These are phyloP conservation scores for Ophiocordyceps robertsii DNA, from an alignment of 2,329 filamentous ascomycete species.

Conservation along the genomic window DNA sequence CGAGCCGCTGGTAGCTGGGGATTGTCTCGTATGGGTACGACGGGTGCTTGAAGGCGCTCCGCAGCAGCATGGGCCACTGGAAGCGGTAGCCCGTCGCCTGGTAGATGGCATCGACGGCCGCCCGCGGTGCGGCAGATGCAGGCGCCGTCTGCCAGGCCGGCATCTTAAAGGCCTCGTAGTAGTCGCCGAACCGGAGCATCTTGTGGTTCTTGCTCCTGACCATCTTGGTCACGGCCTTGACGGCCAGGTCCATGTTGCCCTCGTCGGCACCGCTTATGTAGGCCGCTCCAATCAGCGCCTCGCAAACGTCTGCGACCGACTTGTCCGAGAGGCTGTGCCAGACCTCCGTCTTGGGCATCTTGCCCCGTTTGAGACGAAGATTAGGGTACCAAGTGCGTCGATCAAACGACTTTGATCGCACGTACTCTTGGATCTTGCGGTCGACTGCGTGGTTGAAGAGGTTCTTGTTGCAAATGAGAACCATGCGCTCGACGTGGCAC, in stretches of 20 bases:
- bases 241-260: conserved; percentile 40
- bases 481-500: conserved; percentile 84
- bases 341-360: conserved; percentile 31
- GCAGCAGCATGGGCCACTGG: conserved; percentile 58
- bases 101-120: conserved; percentile 53
- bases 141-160: conserved; percentile 56
- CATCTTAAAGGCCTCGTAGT: conserved; percentile 52
- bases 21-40: conserved; percentile 74
- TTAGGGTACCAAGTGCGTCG: conserved; percentile 82
- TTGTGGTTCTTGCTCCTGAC: conserved; percentile 57
- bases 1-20: conserved; percentile 79
- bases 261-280: conserved; percentile 34
- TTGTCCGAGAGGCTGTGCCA: conserved; percentile 71
- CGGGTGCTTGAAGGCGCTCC: conserved; percentile 79
- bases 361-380: conserved; percentile 60
- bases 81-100: conserved; percentile 49
- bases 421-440: conserved; percentile 54
- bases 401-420: conserved; percentile 73
- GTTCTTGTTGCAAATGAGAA: conserved; percentile 82
- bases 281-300: conserved; percentile 84
- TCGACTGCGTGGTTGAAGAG: conserved; percentile 65
- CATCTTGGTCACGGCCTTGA: conserved; percentile 52
- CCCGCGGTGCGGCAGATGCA: conserved; percentile 51
- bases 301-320: conserved; percentile 85
- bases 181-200: conserved; percentile 59